Base-by-base conservation (phyloP, 2,329 filamentous ascomycete species). In the Hirsutella thompsonii region DNA sequence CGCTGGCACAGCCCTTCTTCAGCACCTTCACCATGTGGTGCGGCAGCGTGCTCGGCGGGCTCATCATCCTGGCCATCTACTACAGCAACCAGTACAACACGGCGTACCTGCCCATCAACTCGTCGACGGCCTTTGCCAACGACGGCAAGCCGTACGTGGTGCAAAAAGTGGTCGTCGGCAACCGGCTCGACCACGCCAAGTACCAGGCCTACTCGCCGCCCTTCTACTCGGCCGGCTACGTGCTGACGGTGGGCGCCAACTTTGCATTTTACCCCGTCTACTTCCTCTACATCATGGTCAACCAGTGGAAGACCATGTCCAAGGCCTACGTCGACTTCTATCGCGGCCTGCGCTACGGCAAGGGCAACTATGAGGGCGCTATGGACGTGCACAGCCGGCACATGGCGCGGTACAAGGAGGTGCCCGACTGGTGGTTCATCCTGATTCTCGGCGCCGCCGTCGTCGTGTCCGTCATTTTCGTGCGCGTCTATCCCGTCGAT, bases 361-460 rank as follows among this genome's bases (percentile, higher is more conserved):
- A 57, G 39, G 55, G 57, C 32, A 66, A 63, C 48, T 66, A 64
- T 43, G 62, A 61, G 5, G 60, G 57, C 16, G 54, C 58, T 34
- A 62, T 58, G 51, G 66, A 69, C 45, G 53, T 63, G 3, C 63
- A 67, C 49, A 62, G 48, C 42, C 50, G 52, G 8, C 47, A 60
- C 5, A 68, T 69, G 66, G 44, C 55, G 10, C 55, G 55, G 29
- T 68, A 66, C 44, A 50, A 50, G 1, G 66, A 68, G 41, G 63
- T 67, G 3, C 65, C 66, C 1, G 64, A 67, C 47, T 68, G 64
- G 65, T 68, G 65, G 66, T 68, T 66, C 48, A 47, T 67, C 5
- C 26, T 59, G 28, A 64, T 68, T 34, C 54, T 67, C 4, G 44
- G 55, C 18, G 45, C 29, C 34, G 53, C 58, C 40, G 45, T 51